Conservation (phyloP, 2,329 filamentous ascomycete species). For the Diaporthe helianthi region DNA sequence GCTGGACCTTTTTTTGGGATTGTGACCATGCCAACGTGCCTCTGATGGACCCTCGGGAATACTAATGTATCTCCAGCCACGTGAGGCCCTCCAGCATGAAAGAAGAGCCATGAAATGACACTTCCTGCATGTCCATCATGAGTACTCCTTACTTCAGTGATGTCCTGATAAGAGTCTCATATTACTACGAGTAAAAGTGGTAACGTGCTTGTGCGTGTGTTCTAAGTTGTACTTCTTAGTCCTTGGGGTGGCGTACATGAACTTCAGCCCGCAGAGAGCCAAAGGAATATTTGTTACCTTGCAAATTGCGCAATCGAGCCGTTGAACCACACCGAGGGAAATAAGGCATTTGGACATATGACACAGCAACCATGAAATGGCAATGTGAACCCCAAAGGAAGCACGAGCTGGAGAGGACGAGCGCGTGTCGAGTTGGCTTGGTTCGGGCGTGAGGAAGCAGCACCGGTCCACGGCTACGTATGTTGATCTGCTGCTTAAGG, state of each 20-base stretch:
- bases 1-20: not conserved
- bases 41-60: no score
- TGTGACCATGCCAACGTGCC: not conserved
- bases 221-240: not conserved
- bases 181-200: not conserved
- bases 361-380: not conserved
- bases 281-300: not conserved
- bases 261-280: not conserved
- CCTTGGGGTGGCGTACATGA: no score
- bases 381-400: not conserved
- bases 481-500: not conserved
- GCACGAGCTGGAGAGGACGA: not conserved
- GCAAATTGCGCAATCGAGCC: not conserved
- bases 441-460: not conserved
- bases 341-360: no score
- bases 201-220: not conserved
- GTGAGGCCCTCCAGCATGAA: not conserved
- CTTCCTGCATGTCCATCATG: no score
- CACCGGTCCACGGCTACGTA: not conserved
- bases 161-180: not conserved
- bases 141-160: not conserved
- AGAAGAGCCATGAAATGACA: not conserved
- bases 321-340: not conserved
- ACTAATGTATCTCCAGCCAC: rapidly evolving
- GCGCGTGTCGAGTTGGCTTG: not conserved